Evolutionary conservation across 2,329 filamentous ascomycete genomes (phyloP).

Genomic region (Hypoxylon sp.): DNA sequence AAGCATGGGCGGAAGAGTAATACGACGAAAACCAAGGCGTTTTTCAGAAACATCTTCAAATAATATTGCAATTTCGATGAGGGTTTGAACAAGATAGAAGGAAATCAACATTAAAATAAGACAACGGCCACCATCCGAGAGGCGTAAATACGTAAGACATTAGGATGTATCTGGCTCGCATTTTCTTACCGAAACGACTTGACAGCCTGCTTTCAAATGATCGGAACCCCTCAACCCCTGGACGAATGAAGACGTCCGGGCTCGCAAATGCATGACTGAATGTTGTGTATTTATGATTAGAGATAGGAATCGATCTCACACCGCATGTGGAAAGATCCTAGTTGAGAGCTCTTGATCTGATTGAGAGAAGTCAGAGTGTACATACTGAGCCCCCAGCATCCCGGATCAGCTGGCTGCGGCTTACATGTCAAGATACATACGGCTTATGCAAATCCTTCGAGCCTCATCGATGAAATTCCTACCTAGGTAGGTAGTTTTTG

Average conservation of each 20-base stretch:
- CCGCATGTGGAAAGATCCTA: not conserved
- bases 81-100: not conserved
- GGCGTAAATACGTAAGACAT: not conserved
- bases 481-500: not conserved
- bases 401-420: not conserved
- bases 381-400: not conserved
- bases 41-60: constrained; percentile 23
- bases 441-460: not conserved
- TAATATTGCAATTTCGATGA: not conserved
- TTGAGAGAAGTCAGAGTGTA: not conserved
- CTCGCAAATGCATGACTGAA: not conserved
- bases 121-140: not conserved
- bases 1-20: constrained; percentile 15
- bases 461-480: not conserved
- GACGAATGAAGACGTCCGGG: not conserved
- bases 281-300: not conserved
- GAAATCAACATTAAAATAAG: not conserved
- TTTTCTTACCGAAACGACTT: not conserved
- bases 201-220: not conserved
- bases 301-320: not conserved
- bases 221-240: not conserved
- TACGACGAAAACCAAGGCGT: constrained; percentile 10
- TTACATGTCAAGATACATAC: not conserved
- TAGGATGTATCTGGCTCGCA: not conserved
- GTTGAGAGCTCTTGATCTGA: not conserved